Evolutionary conservation across 495 filamentous ascomycete genomes (phyloP).

Genomic region (Ascodesmis nigricans): DNA sequence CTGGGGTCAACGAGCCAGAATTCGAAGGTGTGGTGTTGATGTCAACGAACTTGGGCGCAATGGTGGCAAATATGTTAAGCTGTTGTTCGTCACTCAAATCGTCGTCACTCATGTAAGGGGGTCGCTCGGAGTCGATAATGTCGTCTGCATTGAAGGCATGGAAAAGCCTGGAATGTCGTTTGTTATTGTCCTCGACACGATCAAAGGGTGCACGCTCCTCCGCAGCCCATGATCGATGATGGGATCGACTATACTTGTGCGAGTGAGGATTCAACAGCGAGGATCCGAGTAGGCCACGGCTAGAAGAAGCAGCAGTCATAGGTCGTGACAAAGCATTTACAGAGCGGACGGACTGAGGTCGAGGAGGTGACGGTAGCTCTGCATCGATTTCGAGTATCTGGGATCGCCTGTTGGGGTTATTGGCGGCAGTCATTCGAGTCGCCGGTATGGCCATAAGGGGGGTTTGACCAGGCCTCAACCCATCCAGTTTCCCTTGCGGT

Average conservation of each 20-base stretch:
- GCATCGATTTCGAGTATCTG: slow-evolving; percentile 79
- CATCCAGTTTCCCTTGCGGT: too few species aligned
- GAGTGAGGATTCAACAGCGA: slow-evolving; percentile 34
- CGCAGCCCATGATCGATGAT: slow-evolving; percentile 34
- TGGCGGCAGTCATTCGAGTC: slow-evolving; percentile 51
- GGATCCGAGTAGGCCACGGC: slow-evolving; percentile 1
- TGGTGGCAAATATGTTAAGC: slow-evolving; percentile 59
- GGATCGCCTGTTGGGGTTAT: slow-evolving; percentile 60
- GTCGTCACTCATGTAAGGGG: slow-evolving; percentile 86
- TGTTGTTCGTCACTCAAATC: slow-evolving; percentile 83
- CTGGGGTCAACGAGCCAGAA: too few species aligned
- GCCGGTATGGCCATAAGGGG: slow-evolving; percentile 71
- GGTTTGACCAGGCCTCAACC: slow-evolving; percentile 21
- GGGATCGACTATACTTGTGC: slow-evolving; percentile 46
- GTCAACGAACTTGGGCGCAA: slow-evolving; percentile 24
- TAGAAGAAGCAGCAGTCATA: slow-evolving; percentile 36
- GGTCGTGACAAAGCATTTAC: slow-evolving; percentile 57
- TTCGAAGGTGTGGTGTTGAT: too few species aligned
- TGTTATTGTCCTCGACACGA: slow-evolving; percentile 41
- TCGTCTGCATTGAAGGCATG: slow-evolving; percentile 92
- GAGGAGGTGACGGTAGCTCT: slow-evolving; percentile 41
- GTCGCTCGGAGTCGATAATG: slow-evolving; percentile 91
- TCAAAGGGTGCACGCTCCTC: slow-evolving; percentile 75
- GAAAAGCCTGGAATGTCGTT: slow-evolving; percentile 39
- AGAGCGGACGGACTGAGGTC: slow-evolving; percentile 84